Evolutionary conservation across 495 filamentous ascomycete genomes (phyloP).

Genomic region (Penicillium crystallinum): DNA sequence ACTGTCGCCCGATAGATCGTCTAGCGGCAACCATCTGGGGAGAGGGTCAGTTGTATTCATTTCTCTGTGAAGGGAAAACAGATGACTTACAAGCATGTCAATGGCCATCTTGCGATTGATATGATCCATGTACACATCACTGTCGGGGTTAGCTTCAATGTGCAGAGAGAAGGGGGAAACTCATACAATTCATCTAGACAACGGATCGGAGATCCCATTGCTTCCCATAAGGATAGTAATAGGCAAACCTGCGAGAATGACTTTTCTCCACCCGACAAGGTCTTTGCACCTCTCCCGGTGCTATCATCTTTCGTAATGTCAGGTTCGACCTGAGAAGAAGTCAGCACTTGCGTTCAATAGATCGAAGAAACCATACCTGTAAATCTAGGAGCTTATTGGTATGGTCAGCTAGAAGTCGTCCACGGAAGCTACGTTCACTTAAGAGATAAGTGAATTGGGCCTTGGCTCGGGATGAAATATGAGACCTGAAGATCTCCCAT

Average conservation of each 20-base stretch:
- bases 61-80: background rate
- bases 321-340: slow-evolving; percentile 54
- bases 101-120: slow-evolving; percentile 93
- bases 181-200: slow-evolving; percentile 92
- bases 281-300: slow-evolving; percentile 76
- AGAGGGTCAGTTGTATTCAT: slow-evolving; percentile 7
- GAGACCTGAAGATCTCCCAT: slow-evolving; percentile 74
- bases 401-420: slow-evolving; percentile 74
- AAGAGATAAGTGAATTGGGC: slow-evolving; percentile 84
- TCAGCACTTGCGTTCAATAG: too few species aligned
- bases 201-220: slow-evolving; percentile 91
- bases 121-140: slow-evolving; percentile 97
- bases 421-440: slow-evolving; percentile 82
- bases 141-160: too few species aligned
- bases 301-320: slow-evolving; percentile 66
- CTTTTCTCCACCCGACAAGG: slow-evolving; percentile 92
- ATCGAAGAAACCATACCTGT: slow-evolving; percentile 48
- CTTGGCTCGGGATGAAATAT: slow-evolving; percentile 78
- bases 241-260: slow-evolving; percentile 96
- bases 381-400: slow-evolving; percentile 65
- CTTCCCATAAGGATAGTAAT: slow-evolving; percentile 89
- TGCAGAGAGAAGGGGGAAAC: background rate
- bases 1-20: slow-evolving; percentile 81
- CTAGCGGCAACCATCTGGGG: slow-evolving; percentile 75
- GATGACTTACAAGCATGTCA: slow-evolving; percentile 75